Evolutionary conservation across 306 rosid species (phyloP).

Genomic region (Urtica urens): DNA sequence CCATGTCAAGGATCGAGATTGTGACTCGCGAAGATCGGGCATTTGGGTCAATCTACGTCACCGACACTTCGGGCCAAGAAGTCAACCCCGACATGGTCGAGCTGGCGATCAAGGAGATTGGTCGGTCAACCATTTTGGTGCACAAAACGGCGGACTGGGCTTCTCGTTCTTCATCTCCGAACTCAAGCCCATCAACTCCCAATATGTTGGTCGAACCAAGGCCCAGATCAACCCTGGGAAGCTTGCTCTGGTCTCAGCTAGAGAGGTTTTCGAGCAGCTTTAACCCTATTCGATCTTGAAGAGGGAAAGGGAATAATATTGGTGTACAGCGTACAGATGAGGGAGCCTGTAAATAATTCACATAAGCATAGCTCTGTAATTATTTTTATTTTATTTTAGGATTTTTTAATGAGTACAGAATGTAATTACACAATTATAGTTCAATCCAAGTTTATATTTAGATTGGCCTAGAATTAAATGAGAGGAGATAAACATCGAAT

Average conservation of each 20-base stretch:
- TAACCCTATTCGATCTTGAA: slow-evolving; percentile 33
- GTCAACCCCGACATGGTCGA: slow-evolving; percentile 40
- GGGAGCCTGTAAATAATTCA: slow-evolving; percentile 3
- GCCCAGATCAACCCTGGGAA: slow-evolving; percentile 47
- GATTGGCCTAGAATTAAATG: too few species aligned
- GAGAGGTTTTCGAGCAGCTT: slow-evolving; percentile 53
- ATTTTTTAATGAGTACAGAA: background rate
- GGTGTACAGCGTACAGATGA: background rate
- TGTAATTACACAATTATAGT: too few species aligned
- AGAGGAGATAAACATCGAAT: too few species aligned
- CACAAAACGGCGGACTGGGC: slow-evolving; percentile 35
- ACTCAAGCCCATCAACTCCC: background rate
- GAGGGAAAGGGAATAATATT: background rate
- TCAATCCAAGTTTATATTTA: too few species aligned
- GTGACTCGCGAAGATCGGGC: slow-evolving; percentile 39
- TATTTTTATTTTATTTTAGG: background rate
- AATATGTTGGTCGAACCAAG: slow-evolving; percentile 16
- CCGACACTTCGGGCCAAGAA: slow-evolving; percentile 39
- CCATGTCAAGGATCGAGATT: slow-evolving; percentile 47
- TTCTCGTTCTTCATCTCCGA: slow-evolving; percentile 11
- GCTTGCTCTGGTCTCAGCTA: slow-evolving; percentile 62
- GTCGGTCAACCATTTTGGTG: slow-evolving; percentile 41
- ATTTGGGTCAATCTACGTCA: slow-evolving; percentile 61
- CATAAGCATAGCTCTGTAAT: background rate
- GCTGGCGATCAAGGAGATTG: slow-evolving; percentile 38